phyloP scores from a whole-genome alignment of 352 stramenopile species.

The Phytophthora parvispora region DNA sequence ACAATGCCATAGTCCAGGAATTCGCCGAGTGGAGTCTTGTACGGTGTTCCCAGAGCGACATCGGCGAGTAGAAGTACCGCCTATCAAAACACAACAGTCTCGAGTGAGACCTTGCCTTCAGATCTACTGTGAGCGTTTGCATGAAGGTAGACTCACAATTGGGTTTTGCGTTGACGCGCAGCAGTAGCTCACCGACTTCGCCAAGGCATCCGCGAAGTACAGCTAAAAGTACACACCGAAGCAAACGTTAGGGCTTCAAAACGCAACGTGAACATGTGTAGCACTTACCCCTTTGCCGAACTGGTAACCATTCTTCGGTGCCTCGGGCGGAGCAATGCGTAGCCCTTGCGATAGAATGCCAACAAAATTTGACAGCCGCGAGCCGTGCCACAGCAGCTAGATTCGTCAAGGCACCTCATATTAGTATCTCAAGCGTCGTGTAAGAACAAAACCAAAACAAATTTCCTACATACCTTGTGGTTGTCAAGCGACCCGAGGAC shows the following conservation, averaged over 20 bases:
- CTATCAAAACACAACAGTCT: constrained; percentile 5
- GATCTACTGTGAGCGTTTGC: no score
- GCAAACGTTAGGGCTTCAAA: not conserved
- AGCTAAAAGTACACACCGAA: constrained; percentile 30
- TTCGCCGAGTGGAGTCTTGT: constrained; percentile 16
- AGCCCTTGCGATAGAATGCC: constrained; percentile 79
- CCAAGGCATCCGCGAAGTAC: constrained; percentile 76
- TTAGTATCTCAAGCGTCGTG: not conserved
- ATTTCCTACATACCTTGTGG: constrained; percentile 73
- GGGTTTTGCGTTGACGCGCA: constrained; percentile 37
- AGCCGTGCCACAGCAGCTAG: constrained; percentile 72
- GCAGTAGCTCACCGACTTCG: constrained; percentile 72
- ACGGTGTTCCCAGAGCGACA: constrained; percentile 44
- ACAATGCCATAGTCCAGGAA: constrained; percentile 39
- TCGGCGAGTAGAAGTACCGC: constrained; percentile 48
- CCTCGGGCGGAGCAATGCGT: constrained; percentile 75
- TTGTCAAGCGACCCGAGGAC: constrained; percentile 59
- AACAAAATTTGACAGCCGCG: constrained; percentile 66
- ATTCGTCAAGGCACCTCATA: not conserved
- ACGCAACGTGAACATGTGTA: not conserved
- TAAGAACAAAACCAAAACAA: no score
- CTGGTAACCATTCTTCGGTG: constrained; percentile 63
- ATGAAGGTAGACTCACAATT: constrained; percentile 18
- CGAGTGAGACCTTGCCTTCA: not conserved
- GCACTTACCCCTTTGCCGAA: constrained; percentile 72